Evolutionary conservation across 306 rosid genomes (phyloP), one percentile per base, ranked within the genome.

Genomic region (Casuarina cunninghamiana): DNA sequence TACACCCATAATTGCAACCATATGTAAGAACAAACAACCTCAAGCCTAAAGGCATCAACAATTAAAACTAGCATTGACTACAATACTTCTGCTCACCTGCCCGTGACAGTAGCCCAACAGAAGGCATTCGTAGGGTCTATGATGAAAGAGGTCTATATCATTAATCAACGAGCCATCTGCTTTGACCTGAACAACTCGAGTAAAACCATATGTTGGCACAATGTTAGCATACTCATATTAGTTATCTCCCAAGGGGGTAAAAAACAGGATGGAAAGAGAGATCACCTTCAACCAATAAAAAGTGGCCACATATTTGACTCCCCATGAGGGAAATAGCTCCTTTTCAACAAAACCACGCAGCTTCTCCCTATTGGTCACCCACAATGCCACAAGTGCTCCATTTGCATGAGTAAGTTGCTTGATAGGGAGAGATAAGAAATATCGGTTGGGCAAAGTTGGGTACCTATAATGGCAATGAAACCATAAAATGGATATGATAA

Each of bases 311-410:
- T 84, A 79, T 75, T 77, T 78, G 53, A 92, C 97, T 80, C 97
- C 97, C 98, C 97, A 94, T 0, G 95, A 78, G 75, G 96, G 90
- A 80, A 94, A 94, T 55, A 94, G 88, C 86, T 92, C 98, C 65
- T 80, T 75, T 85, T 90, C 97, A 43, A 92, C 93, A 77, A 94
- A 94, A 83, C 84, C 46, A 12, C 90, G 97, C 71, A 90, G 83
- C 82, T 94, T 94, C 87, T 94, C 97, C 82, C 97, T 92, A 81
- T 92, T 94, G 78, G 98, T 94, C 67, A 92, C 95, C 98, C 98
- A 94, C 71, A 94, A 88, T 55, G 95, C 97, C 19, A 94, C 82
- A 65, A 94, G 90, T 32, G 95, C 97, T 78, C 97, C 98, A 69
- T 90, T 80, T 0, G 79, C 78, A 79, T 90, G 97, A 79, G 91